phyloP scores from a whole-genome alignment of 2,329 filamentous ascomycete genomes.

The Fusarium albidum region DNA sequence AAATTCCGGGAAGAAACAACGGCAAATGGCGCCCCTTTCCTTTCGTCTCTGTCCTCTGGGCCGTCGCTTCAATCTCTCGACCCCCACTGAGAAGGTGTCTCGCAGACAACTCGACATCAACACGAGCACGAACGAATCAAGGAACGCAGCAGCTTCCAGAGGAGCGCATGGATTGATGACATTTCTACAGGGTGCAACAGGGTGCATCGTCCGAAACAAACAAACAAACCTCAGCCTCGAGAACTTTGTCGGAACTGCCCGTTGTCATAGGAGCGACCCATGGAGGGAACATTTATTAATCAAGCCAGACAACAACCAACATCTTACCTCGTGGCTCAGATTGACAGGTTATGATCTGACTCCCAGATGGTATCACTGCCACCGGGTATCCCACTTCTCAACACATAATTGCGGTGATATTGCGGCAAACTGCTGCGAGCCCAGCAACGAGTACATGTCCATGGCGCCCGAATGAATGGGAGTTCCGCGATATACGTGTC shows the following conservation, averaged over 20 bases:
- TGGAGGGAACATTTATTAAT: neutral
- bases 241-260: constrained; percentile 2
- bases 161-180: neutral
- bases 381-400: neutral
- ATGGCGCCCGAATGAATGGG: neutral
- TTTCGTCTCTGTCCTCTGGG: too few species aligned
- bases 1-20: neutral
- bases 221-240: constrained; percentile 1
- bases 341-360: neutral
- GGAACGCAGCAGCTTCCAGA: neutral
- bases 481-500: neutral
- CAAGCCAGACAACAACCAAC: neutral
- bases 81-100: neutral
- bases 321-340: neutral
- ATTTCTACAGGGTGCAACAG: neutral
- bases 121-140: constrained; percentile 8
- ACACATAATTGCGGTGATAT: neutral
- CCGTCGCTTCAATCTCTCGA: neutral
- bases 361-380: neutral
- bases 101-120: neutral
- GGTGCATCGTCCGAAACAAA: constrained; percentile 4
- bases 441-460: neutral
- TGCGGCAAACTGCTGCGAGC: neutral
- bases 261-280: neutral
- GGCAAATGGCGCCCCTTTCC: neutral